A percentile compares a stretch with the other conserved stretches of the same genome.
Conservation (phyloP, 805 yeast species). For the Candida loeiensis region DNA sequence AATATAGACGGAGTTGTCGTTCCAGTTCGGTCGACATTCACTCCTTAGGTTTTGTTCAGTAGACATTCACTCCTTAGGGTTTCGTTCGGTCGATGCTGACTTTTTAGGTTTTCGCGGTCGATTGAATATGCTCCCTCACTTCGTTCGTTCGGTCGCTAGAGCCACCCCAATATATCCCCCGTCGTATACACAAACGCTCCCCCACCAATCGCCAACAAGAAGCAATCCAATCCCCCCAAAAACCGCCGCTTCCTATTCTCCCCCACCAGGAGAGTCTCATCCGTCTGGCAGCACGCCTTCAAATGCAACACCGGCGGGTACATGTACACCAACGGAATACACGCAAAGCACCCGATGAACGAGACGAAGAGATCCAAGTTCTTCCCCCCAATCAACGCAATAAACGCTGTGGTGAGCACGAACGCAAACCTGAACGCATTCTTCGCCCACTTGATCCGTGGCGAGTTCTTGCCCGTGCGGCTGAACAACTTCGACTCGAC, state of each 20-base stretch:
- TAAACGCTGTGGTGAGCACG: conserved; percentile 50
- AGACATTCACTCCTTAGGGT: too few relatives aligned
- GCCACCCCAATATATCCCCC: conserved; percentile 43
- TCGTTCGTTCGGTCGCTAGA: too few relatives aligned
- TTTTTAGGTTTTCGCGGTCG: too few relatives aligned
- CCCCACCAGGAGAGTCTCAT: conserved; percentile 12
- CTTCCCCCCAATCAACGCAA: conserved; percentile 66
- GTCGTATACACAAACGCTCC: conserved; percentile 67
- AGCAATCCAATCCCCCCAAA: conserved; percentile 44
- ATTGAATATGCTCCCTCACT: too few relatives aligned
- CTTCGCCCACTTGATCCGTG: conserved; percentile 60
- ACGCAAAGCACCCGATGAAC: conserved; percentile 79
- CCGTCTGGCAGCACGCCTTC: conserved; percentile 42
- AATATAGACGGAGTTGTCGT: too few relatives aligned
- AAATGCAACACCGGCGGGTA: conserved; percentile 78
- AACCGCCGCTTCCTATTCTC: conserved; percentile 30
- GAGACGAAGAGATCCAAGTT: conserved; percentile 73
- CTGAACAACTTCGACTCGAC: conserved; percentile 53
- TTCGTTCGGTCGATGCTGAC: too few relatives aligned
- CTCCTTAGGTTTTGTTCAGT: too few relatives aligned
- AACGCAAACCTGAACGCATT: conserved; percentile 53
- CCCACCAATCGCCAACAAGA: conserved; percentile 53
- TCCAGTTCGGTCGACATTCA: too few relatives aligned
- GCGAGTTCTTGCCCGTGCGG: conserved; percentile 55
- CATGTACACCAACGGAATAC: conserved; percentile 82